Evolutionary conservation across 2,329 filamentous ascomycete species (phyloP).

Genomic region (Penicillium polonicum): DNA sequence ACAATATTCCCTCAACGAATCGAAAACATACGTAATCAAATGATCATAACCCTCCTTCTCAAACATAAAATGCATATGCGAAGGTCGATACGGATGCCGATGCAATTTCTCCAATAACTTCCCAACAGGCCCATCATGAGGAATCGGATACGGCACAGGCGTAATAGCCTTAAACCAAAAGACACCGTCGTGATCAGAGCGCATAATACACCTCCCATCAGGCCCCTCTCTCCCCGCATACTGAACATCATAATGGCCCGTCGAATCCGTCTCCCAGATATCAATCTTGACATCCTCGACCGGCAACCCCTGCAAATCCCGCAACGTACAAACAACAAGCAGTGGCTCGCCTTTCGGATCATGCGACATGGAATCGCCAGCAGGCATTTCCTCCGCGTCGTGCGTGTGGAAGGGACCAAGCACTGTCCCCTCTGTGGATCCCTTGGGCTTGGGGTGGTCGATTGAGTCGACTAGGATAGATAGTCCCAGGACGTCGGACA

Average conservation of each 20-base stretch:
- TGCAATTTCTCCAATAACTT: constrained; percentile 63
- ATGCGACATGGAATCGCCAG: constrained; percentile 64
- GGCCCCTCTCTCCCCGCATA: constrained; percentile 63
- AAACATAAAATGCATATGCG: constrained; percentile 89
- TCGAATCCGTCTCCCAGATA: constrained; percentile 80
- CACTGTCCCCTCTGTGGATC: constrained; percentile 73
- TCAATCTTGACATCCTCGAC: constrained; percentile 69
- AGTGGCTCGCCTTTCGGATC: constrained; percentile 69
- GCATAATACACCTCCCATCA: constrained; percentile 71
- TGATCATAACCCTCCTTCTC: constrained; percentile 75
- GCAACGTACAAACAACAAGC: constrained; percentile 70
- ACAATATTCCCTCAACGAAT: neutral
- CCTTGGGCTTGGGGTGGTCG: constrained; percentile 73
- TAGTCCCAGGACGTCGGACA: constrained; percentile 75
- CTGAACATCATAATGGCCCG: constrained; percentile 81
- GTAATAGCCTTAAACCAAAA: constrained; percentile 87
- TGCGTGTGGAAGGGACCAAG: constrained; percentile 82
- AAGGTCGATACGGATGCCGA: constrained; percentile 75
- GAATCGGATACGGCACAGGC: constrained; percentile 82
- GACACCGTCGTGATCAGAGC: constrained; percentile 65
- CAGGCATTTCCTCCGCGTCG: constrained; percentile 59
- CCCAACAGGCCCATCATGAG: constrained; percentile 79
- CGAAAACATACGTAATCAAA: constrained; percentile 68
- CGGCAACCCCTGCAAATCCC: constrained; percentile 62
- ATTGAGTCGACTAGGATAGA: constrained; percentile 79